phyloP scores from a whole-genome alignment of 2,329 filamentous ascomycete species.

The Verticillium dahliae region DNA sequence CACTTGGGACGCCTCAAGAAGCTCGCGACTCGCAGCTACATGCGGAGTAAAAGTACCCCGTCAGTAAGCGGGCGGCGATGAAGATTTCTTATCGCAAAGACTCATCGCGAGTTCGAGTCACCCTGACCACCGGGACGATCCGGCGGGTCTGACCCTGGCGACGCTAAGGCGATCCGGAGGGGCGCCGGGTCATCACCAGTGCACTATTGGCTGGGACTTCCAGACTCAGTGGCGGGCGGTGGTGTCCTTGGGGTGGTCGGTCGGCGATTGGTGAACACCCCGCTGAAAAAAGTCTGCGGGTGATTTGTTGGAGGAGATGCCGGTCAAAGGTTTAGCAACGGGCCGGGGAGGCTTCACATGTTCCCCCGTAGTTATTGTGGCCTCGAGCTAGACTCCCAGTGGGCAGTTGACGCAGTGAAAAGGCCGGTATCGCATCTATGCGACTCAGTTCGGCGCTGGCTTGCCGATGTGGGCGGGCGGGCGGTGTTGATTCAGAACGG shows the following conservation, averaged over 20 bases:
- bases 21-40: not conserved
- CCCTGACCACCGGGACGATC: not conserved
- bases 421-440: too few relatives aligned
- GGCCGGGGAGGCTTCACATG: not conserved
- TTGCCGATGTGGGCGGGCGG: too few relatives aligned
- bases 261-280: not conserved
- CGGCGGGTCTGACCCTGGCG: not conserved
- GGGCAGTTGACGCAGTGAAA: too few relatives aligned
- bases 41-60: not conserved
- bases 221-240: not conserved
- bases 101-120: not conserved
- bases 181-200: not conserved
- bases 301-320: not conserved
- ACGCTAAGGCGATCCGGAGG: not conserved
- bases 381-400: too few relatives aligned
- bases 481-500: too few relatives aligned
- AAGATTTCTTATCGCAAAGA: conserved; percentile 3
- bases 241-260: not conserved
- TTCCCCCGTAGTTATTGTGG: too few relatives aligned
- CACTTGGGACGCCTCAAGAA: not conserved
- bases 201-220: not conserved
- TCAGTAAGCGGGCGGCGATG: not conserved
- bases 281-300: not conserved
- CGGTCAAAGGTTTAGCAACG: not conserved
- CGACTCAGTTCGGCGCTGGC: too few relatives aligned